Conservation (phyloP, 169 alveolate genomes). For the Eimeria brunetti region DNA sequence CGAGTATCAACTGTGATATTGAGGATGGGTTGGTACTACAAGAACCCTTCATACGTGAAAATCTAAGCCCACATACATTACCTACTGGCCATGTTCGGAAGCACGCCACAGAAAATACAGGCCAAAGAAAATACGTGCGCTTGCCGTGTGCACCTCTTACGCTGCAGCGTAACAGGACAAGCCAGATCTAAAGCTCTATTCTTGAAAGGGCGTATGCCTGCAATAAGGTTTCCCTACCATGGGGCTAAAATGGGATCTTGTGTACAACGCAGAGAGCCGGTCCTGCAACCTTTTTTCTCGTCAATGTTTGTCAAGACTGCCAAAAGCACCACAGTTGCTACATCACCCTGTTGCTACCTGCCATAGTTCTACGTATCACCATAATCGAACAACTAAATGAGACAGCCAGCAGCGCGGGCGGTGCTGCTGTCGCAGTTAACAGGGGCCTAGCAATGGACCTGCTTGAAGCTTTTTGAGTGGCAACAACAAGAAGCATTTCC, state of each 20-base stretch:
- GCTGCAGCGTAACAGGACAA: background rate
- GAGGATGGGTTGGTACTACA: background rate
- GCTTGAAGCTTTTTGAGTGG: background rate
- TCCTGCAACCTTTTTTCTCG: background rate
- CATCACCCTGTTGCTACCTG: background rate
- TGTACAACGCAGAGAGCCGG: background rate
- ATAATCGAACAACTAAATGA: background rate
- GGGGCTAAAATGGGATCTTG: background rate
- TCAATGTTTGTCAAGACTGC: background rate
- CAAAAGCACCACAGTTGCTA: background rate
- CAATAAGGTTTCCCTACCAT: background rate
- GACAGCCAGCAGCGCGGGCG: background rate
- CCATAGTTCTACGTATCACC: background rate
- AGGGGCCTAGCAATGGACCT: background rate
- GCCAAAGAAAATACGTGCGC: background rate
- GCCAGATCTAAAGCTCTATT: background rate
- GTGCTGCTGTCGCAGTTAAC: background rate
- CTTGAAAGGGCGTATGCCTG: background rate
- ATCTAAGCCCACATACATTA: background rate
- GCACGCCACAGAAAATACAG: too few relatives aligned
- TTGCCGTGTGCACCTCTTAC: background rate
- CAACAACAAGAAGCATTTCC: background rate
- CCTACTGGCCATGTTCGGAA: background rate
- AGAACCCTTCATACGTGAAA: background rate
- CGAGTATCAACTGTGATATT: background rate